Conservation (phyloP, 2,329 filamentous ascomycete species). For the Colletotrichum melonis region DNA sequence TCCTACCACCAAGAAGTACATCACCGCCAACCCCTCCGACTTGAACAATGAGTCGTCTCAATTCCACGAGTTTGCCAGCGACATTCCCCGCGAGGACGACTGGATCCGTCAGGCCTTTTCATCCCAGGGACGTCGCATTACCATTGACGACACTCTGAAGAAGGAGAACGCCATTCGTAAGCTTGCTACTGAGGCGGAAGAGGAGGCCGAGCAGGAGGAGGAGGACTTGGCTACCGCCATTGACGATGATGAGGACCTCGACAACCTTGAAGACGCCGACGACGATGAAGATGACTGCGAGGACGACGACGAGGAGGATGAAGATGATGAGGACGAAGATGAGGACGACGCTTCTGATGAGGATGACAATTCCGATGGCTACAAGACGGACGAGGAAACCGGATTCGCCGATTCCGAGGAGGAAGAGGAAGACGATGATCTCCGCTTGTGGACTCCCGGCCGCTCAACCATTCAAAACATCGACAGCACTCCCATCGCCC, state of each 20-base stretch:
- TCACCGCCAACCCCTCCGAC: constrained; percentile 62
- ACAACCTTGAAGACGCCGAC: constrained; percentile 62
- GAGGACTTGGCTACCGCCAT: constrained; percentile 65
- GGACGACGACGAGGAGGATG: constrained; percentile 64
- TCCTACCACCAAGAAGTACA: constrained; percentile 56
- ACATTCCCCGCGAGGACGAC: constrained; percentile 84
- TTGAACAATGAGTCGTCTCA: constrained; percentile 66
- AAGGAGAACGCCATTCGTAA: constrained; percentile 92
- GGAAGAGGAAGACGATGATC: constrained; percentile 75
- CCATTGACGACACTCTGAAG: constrained; percentile 87
- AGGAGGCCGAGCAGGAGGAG: constrained; percentile 82
- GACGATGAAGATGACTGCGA: constrained; percentile 64
- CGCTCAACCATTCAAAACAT: constrained; percentile 53
- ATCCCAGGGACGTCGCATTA: constrained; percentile 77
- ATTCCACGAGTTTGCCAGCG: constrained; percentile 94
- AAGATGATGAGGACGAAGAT: constrained; percentile 60
- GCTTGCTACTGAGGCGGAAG: constrained; percentile 88
- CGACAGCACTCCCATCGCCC: constrained; percentile 49
- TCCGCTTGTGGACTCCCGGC: constrained; percentile 66
- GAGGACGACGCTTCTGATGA: constrained; percentile 67
- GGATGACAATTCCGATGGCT: constrained; percentile 70
- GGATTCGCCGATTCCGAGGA: constrained; percentile 78
- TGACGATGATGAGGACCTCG: constrained; percentile 57
- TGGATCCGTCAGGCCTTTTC: constrained; percentile 82
- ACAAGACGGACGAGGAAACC: constrained; percentile 79